These are phyloP conservation scores for Strigomonas culicis DNA, from an alignment of 208 protist species.

Conservation along the genomic window DNA sequence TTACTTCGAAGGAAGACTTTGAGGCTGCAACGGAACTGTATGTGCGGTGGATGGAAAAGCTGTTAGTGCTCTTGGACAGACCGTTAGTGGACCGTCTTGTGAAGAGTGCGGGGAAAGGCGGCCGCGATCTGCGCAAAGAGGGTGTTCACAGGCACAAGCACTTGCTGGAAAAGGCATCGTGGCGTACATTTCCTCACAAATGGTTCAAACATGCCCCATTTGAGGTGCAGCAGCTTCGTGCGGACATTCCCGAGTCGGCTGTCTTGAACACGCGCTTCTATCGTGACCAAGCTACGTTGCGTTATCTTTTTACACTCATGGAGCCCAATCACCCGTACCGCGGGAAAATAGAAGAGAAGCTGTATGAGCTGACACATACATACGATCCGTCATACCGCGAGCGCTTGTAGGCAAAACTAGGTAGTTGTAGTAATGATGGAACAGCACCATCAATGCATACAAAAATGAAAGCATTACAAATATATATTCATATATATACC, in stretches of 20 bases:
- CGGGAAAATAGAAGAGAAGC: slow-evolving; percentile 46
- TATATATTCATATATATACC: no score
- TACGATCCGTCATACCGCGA: no score
- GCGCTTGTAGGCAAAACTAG: no score
- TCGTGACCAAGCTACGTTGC: slow-evolving; percentile 74
- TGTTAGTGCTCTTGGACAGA: slow-evolving; percentile 71
- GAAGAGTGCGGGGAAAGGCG: slow-evolving; percentile 62
- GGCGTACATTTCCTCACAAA: slow-evolving; percentile 74
- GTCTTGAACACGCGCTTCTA: slow-evolving; percentile 78
- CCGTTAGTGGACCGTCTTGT: slow-evolving; percentile 76
- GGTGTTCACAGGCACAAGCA: slow-evolving; percentile 55
- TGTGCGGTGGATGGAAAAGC: slow-evolving; percentile 74
- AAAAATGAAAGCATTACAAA: no score
- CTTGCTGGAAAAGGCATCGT: slow-evolving; percentile 53
- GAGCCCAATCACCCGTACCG: slow-evolving; percentile 78
- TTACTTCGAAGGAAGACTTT: slow-evolving; percentile 51
- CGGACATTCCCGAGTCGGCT: slow-evolving; percentile 69
- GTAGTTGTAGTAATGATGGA: no score
- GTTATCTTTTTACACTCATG: slow-evolving; percentile 78
- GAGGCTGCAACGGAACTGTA: slow-evolving; percentile 61
- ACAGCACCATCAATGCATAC: no score
- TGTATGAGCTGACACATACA: slow-evolving; percentile 40
- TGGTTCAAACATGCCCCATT: slow-evolving; percentile 90
- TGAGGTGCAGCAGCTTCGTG: slow-evolving; percentile 85
- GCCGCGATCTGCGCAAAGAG: slow-evolving; percentile 55